Evolutionary conservation across 2,329 filamentous ascomycete genomes (phyloP).

Genomic region (Monosporascus sp.): DNA sequence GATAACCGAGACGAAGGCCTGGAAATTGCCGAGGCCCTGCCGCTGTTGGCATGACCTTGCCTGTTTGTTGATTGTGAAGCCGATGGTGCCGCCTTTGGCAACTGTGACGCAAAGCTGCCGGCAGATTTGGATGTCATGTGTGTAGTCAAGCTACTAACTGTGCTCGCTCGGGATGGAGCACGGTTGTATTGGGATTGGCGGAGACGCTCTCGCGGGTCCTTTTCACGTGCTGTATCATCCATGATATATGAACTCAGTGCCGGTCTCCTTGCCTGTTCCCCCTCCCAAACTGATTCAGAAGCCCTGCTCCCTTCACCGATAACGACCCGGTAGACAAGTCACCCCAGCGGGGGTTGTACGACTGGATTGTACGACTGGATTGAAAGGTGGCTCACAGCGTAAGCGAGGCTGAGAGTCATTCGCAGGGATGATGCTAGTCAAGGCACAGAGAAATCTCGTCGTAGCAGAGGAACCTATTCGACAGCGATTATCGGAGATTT

Average conservation of each 20-base stretch:
- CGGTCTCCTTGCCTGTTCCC: background rate
- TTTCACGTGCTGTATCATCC: conserved; percentile 16
- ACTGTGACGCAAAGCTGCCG: conserved; percentile 36
- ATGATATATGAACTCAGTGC: conserved; percentile 9
- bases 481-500: background rate
- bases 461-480: background rate
- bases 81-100: conserved; percentile 30
- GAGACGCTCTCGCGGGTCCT: conserved; percentile 19
- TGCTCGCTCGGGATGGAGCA: conserved; percentile 39
- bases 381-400: background rate
- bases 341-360: background rate
- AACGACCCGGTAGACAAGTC: background rate
- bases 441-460: background rate
- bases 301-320: background rate
- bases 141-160: conserved; percentile 32
- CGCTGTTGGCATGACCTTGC: conserved; percentile 34
- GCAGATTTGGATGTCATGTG: conserved; percentile 36
- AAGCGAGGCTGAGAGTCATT: background rate
- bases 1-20: conserved; percentile 36
- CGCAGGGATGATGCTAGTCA: background rate
- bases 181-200: conserved; percentile 28
- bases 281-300: background rate
- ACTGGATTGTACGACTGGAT: background rate
- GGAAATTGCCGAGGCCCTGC: conserved; percentile 27
- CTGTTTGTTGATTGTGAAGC: conserved; percentile 32